Evolutionary conservation across 2,329 filamentous ascomycete species (phyloP), one percentile per base, ranked within the genome.

Genomic region (Epichloe gansuensis): DNA sequence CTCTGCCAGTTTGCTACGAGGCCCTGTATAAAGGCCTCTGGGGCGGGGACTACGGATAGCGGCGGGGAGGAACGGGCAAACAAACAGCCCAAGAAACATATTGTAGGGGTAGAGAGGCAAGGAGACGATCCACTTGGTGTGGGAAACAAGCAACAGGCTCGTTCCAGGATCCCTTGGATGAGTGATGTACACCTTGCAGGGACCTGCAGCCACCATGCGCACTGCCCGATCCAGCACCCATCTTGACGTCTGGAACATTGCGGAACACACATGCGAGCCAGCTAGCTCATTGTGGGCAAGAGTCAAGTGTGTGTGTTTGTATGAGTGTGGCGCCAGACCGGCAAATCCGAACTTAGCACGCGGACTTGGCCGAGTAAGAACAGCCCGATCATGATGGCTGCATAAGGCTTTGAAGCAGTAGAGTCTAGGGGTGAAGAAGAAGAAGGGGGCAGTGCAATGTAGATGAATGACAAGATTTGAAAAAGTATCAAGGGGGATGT

Each of bases 161-260:
- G 21, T 23, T 38, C 34, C 3, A 28, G 34, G 34, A 17, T 38
- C 46, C 46, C 46, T 38, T 35, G 46, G 13, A 34, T 48, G 34
- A 35, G 21, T 41, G 47, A 37, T 21, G 45, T 52, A 9, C 43
- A 25, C 28, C 38, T 42, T 46, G 47, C 44, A 49, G 45, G 45
- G 23, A 35, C 13, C 43, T 51, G 50, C 50, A 48, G 45, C 25
- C 50, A 52, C 25, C 37, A 37, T 44, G 50, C 37, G 41, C 28
- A 46, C 35, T 21, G 45, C 45, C 37, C 44, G 44, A 52, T 52
- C 25, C 38, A 48, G 31, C 17, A 39, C 39, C 28, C 51, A 17
- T 52, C 51, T 39, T 47, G 43, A 42, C 45, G 23, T 47, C 35
- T 42, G 17, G 35, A 31, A 35, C 28, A 41, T 39, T 12, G 25